Conservation (phyloP, 2,329 filamentous ascomycete genomes). For the Anthostomella pinea region DNA sequence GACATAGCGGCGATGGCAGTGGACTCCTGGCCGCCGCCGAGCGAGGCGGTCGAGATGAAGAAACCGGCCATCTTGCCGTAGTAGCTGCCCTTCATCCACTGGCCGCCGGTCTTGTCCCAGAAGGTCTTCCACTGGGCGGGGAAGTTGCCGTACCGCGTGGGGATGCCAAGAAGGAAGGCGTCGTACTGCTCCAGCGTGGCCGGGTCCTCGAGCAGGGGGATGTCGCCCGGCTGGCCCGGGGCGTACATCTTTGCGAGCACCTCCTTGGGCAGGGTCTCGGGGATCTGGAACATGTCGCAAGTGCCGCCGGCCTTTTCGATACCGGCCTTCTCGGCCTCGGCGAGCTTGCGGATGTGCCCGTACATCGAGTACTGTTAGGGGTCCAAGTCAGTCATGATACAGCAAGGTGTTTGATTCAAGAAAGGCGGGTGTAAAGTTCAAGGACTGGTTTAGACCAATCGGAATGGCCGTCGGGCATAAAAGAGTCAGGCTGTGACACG, state of each 20-base stretch:
- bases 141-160: slow-evolving; percentile 96
- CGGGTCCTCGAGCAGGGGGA: slow-evolving; percentile 61
- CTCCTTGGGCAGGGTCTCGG: slow-evolving; percentile 82
- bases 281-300: slow-evolving; percentile 80
- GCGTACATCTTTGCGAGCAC: slow-evolving; percentile 91
- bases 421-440: no score
- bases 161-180: slow-evolving; percentile 88
- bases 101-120: slow-evolving; percentile 85
- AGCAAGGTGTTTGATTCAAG: no score
- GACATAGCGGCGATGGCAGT: slow-evolving; percentile 79
- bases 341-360: slow-evolving; percentile 81
- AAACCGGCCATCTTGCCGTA: slow-evolving; percentile 87
- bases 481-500: no score
- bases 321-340: slow-evolving; percentile 86
- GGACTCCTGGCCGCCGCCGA: slow-evolving; percentile 89
- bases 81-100: slow-evolving; percentile 76
- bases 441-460: no score
- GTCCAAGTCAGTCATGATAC: slow-evolving; percentile 18
- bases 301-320: slow-evolving; percentile 82
- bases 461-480: no score
- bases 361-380: slow-evolving; percentile 79
- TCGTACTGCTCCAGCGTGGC: slow-evolving; percentile 71
- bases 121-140: slow-evolving; percentile 92
- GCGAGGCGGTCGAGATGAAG: slow-evolving; percentile 83
- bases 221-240: slow-evolving; percentile 65